Conservation (phyloP, 352 stramenopile genomes). For the Phytophthora fragariae region DNA sequence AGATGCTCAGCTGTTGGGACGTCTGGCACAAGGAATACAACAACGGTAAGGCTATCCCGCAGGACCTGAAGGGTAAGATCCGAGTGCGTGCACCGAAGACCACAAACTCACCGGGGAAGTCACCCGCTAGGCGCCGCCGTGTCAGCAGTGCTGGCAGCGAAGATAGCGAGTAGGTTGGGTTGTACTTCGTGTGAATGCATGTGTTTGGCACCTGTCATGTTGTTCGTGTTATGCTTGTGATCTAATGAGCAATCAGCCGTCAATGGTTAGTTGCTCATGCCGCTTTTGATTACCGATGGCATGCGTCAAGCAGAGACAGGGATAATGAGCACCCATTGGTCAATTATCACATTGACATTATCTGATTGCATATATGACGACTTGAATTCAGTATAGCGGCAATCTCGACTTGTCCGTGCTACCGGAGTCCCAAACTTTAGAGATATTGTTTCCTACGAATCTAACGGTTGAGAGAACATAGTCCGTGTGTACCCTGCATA, state of each 20-base stretch:
- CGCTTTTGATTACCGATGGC: not conserved
- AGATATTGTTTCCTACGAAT: not conserved
- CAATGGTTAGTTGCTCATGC: not conserved
- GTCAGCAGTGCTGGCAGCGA: not conserved
- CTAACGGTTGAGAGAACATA: not conserved
- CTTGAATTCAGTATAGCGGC: not conserved
- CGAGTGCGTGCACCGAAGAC: not conserved
- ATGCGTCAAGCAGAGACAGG: not conserved
- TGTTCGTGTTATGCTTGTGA: not conserved
- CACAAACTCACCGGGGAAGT: not conserved
- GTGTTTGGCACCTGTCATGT: not conserved
- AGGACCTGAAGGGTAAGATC: not conserved
- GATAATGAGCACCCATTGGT: not conserved
- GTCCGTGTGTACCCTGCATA: not conserved
- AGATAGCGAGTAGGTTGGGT: not conserved
- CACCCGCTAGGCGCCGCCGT: not conserved
- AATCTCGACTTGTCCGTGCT: not conserved
- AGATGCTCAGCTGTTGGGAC: not conserved
- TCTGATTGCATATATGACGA: not conserved
- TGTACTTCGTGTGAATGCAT: not conserved
- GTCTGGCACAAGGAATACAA: constrained; percentile 11
- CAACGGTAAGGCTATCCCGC: not conserved
- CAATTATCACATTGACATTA: not conserved
- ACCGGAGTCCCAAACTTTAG: not conserved
- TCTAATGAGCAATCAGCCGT: not conserved